Conservation (phyloP, 495 filamentous ascomycete species). For the Barbatosphaeria neglecta region DNA sequence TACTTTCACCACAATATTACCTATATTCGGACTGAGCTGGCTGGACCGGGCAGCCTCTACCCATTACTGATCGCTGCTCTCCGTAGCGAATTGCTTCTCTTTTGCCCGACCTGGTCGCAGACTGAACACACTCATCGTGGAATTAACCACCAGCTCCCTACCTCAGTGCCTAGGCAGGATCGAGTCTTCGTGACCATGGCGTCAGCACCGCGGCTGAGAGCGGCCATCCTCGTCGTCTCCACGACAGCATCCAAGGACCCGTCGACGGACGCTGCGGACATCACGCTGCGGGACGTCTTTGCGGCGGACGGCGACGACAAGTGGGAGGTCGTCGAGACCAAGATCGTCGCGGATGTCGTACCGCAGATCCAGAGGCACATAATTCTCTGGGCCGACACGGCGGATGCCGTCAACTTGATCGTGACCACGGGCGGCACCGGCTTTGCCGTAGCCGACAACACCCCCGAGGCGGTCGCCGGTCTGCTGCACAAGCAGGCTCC, state of each 20-base stretch:
- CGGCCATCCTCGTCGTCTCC: conserved; percentile 77
- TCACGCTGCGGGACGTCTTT: conserved; percentile 56
- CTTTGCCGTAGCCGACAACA: conserved; percentile 79
- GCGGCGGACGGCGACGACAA: conserved; percentile 43
- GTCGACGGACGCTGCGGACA: conserved; percentile 59
- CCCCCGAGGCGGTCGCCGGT: conserved; percentile 77
- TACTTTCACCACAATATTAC: too few relatives aligned
- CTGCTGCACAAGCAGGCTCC: conserved; percentile 80
- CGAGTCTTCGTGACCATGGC: conserved; percentile 11
- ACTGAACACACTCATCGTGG: too few relatives aligned
- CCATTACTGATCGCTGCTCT: too few relatives aligned
- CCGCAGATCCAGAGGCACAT: conserved; percentile 64
- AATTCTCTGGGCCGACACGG: conserved; percentile 53
- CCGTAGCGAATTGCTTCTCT: too few relatives aligned
- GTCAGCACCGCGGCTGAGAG: conserved; percentile 34
- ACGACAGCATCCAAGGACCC: conserved; percentile 84
- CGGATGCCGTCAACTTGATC: conserved; percentile 58
- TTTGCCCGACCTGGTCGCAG: too few relatives aligned
- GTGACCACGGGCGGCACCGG: conserved; percentile 88
- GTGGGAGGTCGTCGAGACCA: conserved; percentile 57
- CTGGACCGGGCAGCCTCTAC: too few relatives aligned
- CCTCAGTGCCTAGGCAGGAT: not conserved
- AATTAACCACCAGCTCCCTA: too few relatives aligned
- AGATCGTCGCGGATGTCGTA: conserved; percentile 73
- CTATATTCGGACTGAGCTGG: too few relatives aligned